phyloP scores from a whole-genome alignment of 2,329 filamentous ascomycete species.

The Clarireedia sp. region DNA sequence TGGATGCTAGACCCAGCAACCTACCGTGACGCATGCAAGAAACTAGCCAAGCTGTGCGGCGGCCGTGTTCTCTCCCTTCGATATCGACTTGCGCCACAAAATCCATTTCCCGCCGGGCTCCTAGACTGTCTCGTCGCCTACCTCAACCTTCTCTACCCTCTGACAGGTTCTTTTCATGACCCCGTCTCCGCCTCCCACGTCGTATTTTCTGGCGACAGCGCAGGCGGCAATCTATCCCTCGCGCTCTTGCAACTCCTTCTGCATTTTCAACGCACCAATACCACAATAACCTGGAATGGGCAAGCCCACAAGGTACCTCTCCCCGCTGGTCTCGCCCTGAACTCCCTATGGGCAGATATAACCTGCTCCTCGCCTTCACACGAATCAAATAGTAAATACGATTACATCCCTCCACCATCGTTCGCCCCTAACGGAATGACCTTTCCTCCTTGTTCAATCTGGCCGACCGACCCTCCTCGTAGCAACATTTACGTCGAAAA shows the following conservation, averaged over 20 bases:
- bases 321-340: slow-evolving; percentile 55
- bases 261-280: slow-evolving; percentile 43
- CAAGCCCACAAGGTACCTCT: slow-evolving; percentile 46
- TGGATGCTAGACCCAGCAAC: slow-evolving; percentile 63
- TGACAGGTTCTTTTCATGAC: slow-evolving; percentile 56
- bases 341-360: slow-evolving; percentile 66
- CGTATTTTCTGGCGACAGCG: slow-evolving; percentile 63
- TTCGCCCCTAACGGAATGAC: slow-evolving; percentile 22
- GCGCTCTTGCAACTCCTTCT: slow-evolving; percentile 61
- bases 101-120: slow-evolving; percentile 66
- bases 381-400: background rate
- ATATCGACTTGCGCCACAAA: slow-evolving; percentile 67
- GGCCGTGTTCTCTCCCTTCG: slow-evolving; percentile 59
- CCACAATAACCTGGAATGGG: slow-evolving; percentile 60
- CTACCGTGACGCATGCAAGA: slow-evolving; percentile 50
- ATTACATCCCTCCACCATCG: background rate
- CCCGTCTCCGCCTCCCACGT: slow-evolving; percentile 58
- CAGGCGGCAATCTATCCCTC: slow-evolving; percentile 64
- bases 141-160: slow-evolving; percentile 58
- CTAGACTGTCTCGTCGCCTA: slow-evolving; percentile 68
- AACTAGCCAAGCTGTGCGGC: slow-evolving; percentile 57
- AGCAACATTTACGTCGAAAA: background rate
- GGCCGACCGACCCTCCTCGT: background rate
- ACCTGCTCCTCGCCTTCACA: slow-evolving; percentile 28
- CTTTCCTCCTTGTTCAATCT: background rate